Evolutionary conservation across 371 early-diverging fungal species (phyloP), one percentile per base, ranked within the genome.

Genomic region (Entomophthora muscae): DNA sequence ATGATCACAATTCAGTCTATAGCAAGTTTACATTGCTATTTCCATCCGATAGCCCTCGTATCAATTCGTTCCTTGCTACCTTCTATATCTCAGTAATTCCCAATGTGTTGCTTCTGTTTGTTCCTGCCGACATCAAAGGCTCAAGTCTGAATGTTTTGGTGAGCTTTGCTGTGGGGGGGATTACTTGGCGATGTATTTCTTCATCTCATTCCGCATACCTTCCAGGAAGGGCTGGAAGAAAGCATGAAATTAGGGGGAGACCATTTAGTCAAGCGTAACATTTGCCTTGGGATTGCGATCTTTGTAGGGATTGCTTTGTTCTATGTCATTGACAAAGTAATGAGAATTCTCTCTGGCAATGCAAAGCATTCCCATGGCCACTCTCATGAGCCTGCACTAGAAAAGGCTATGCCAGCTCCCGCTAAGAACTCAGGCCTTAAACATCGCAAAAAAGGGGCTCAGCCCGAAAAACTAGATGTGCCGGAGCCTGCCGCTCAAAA

Each of bases 101-200:
- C 53, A 90, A 89, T 69, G 68, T 89, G 55, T 71, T 90, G 2
- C 75, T 90, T 10, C 83, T 87, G 57, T 86, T 88, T 66, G 86
- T 89, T 10, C 90, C 90, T 28, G 81, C 86, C 59, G 77, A 86
- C 66, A 88, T 89, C 68, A 72, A 84, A 32, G 80, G 81, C 42
- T 76, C 77, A 42, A 75, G 81, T 22, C 75, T 90, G 53, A 85
- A 88, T 66, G 73, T 81, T 0, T 72, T 90, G 66, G 91, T 90
- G 32, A 83, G 84, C 52, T 89, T 90, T 75, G 90, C 90, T 0
- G 86, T 89, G 29, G 90, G 90, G 66, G n/a, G 87, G 89, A 21
- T 71, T 91, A 22, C 66, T 91, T 24, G 90, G 91, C 23, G 91
- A 91, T 65, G 91, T 89, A 3, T 86, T 91, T 66, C 69, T 91